phyloP scores from a whole-genome alignment of 768 basidiomycete genomes.

The Trametes meyenii region DNA sequence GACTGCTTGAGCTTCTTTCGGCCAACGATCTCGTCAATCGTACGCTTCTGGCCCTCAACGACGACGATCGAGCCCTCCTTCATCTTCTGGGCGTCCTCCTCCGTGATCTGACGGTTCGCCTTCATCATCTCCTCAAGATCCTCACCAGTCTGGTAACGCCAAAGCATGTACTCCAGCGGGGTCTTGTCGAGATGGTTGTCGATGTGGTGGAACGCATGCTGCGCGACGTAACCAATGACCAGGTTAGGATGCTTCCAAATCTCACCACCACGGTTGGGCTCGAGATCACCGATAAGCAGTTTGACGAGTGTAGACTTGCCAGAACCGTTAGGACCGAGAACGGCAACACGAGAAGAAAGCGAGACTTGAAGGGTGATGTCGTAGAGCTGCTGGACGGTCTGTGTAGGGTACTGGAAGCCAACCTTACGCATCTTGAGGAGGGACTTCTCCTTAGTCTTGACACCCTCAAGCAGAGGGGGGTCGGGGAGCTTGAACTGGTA shows the following conservation, averaged over 20 bases:
- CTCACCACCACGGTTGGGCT: constrained; percentile 95
- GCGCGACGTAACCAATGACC: constrained; percentile 98
- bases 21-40: constrained; percentile 87
- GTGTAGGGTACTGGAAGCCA: constrained; percentile 93
- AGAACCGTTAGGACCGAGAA: constrained; percentile 99
- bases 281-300: constrained; percentile 94
- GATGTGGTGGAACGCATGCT: constrained; percentile 99
- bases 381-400: constrained; percentile 85
- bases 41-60: constrained; percentile 92
- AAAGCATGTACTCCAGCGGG: constrained; percentile 98
- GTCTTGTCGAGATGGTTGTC: constrained; percentile 99
- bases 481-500: constrained; percentile 99
- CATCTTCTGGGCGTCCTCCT: constrained; percentile 93
- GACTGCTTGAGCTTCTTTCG: constrained; percentile 99
- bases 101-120: constrained; percentile 84
- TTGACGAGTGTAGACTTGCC: constrained; percentile 98
- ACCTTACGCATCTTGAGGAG: constrained; percentile 97
- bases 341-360: constrained; percentile 95
- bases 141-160: constrained; percentile 99
- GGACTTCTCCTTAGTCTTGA: constrained; percentile 99
- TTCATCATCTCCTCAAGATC: constrained; percentile 97
- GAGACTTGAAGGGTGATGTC: constrained; percentile 97
- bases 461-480: constrained; percentile 96
- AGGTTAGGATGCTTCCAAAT: constrained; percentile 99
- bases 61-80: constrained; percentile 87